These are phyloP conservation scores for Teratosphaeria gauchensis DNA, from an alignment of 2,329 filamentous ascomycete genomes.

Conservation along the genomic window DNA sequence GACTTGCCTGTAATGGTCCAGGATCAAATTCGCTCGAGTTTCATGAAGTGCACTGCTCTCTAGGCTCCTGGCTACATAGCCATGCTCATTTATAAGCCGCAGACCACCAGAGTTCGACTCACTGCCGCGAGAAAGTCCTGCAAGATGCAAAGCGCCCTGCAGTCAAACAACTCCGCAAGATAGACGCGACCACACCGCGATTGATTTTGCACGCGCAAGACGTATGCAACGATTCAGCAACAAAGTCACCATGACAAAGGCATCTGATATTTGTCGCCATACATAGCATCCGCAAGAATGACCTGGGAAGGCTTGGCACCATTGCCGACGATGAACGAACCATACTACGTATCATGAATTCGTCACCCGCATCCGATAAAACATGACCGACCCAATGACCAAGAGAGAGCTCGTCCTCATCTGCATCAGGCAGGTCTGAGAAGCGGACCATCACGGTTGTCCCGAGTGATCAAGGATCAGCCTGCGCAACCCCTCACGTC, in stretches of 20 bases:
- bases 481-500: constrained; percentile 2
- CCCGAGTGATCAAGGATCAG: not conserved
- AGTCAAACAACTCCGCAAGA: not conserved
- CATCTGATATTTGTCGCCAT: not conserved
- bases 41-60: too few species aligned
- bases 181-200: not conserved
- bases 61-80: too few species aligned
- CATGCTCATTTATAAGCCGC: too few species aligned
- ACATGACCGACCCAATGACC: not conserved
- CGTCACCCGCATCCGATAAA: not conserved
- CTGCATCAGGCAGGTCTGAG: not conserved
- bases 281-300: not conserved
- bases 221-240: too few species aligned
- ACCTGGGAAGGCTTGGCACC: not conserved
- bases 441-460: not conserved
- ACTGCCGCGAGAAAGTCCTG: too few species aligned
- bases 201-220: too few species aligned
- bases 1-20: not conserved
- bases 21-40: too few species aligned
- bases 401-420: not conserved
- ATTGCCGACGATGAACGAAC: not conserved
- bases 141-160: too few species aligned
- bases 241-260: not conserved
- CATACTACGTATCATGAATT: not conserved
- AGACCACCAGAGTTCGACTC: too few species aligned